Base-by-base conservation (phyloP, 2,329 filamentous ascomycete species). In the Verticillium zaregamsianum region DNA sequence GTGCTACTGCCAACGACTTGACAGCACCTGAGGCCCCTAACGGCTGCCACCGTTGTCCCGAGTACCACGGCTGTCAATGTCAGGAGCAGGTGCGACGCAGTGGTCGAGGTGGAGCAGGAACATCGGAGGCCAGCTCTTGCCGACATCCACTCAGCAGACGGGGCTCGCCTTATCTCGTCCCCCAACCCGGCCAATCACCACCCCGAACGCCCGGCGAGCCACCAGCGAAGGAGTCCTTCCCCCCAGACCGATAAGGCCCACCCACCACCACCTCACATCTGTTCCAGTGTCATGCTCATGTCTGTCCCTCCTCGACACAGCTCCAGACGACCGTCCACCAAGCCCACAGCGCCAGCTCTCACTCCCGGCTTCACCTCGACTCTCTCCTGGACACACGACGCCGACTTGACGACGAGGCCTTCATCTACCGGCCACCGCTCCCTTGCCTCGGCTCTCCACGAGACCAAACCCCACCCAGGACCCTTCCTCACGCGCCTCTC, bases 401-500 rank as follows among this genome's bases (percentile, higher is more conserved):
- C 17, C 37, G 17, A 40, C 37, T 55, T 12, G 54, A 20, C 12
- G 54, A 55, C 6, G 54, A 33, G 2, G 6, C 3, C 23, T 31
- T 55, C 15, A 32, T 23, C 1, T 4, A 32, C 28, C n/a, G 12
- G 31, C 17, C 17, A 8, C 17, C 28, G 15, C 12, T 20, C 31
- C 55, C 28, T 40, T 55, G 35, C n/a, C 32, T 32, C 59, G 31
- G 52, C 20, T 35, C 25, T 32, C 39, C 25, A 35, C 37, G 23
- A 62, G 31, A 40, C 58, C 39, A 45, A 28, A 37, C 40, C 23
- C 20, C 17, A 33, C 61, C 28, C 58, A 61, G 55, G 31, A 55
- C 39, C 39, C 39, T 52, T 20, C n/a, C n/a, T 49, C 45, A 23
- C 45, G 20, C 23, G 31, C 59, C 33, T 5, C 55, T 54, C 55